A percentile compares a stretch with the other conserved stretches of the same genome.
Evolutionary conservation across 2,329 filamentous ascomycete genomes (phyloP).

Genomic region (Emergomyces pasteurianus): DNA sequence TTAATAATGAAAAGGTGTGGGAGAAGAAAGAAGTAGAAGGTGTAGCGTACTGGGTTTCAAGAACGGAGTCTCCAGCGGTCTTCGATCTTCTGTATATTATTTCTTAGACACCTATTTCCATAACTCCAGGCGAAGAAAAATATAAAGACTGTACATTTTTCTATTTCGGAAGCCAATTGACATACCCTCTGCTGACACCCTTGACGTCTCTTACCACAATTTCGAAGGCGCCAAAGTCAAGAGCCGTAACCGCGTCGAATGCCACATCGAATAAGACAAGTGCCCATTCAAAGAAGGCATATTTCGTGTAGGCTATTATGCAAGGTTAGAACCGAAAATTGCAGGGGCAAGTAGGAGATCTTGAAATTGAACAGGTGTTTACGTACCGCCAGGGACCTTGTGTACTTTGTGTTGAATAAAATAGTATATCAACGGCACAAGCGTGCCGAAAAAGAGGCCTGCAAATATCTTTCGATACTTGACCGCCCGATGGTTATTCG

Average conservation of each 20-base stretch:
- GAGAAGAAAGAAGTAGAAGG: constrained; percentile 16
- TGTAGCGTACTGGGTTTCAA: constrained; percentile 61
- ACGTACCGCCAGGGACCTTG: constrained; percentile 76
- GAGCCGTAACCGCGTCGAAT: constrained; percentile 86
- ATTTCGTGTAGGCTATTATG: constrained; percentile 75
- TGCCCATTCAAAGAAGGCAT: constrained; percentile 96
- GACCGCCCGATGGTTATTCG: constrained; percentile 67
- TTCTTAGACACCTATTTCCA: constrained; percentile 25
- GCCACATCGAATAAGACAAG: constrained; percentile 89
- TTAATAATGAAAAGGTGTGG: constrained; percentile 15
- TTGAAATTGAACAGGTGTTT: neutral
- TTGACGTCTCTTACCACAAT: constrained; percentile 79
- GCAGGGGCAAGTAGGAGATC: too few relatives aligned
- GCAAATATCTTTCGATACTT: constrained; percentile 83
- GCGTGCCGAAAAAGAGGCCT: constrained; percentile 73
- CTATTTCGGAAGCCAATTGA: constrained; percentile 89
- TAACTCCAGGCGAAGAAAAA: constrained; percentile 21
- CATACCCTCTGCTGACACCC: constrained; percentile 94
- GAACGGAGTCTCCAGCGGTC: constrained; percentile 34
- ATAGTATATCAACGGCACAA: constrained; percentile 86
- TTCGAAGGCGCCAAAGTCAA: constrained; percentile 86
- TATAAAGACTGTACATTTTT: constrained; percentile 42
- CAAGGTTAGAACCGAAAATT: constrained; percentile 8
- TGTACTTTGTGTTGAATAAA: constrained; percentile 99
- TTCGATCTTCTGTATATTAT: constrained; percentile 37